A percentile compares a stretch with the other conserved stretches of the same genome.
phyloP scores from a whole-genome alignment of 768 basidiomycete genomes.

The Steccherinum ochraceum region DNA sequence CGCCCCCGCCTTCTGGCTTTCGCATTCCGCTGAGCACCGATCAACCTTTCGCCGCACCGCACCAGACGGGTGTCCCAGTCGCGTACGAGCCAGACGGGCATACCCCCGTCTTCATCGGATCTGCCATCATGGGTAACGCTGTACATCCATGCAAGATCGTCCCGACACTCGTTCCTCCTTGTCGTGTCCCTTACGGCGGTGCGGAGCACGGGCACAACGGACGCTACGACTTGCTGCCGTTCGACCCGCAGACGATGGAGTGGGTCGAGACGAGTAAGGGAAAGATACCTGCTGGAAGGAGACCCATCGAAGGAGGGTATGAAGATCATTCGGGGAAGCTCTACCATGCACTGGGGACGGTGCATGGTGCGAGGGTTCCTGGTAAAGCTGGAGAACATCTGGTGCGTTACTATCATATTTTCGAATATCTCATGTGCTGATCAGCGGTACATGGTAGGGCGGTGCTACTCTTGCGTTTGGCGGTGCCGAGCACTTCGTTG shows the following conservation, averaged over 20 bases:
- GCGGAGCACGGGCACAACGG: slow-evolving; percentile 54
- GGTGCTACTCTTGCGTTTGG: slow-evolving; percentile 37
- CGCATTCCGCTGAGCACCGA: slow-evolving; percentile 48
- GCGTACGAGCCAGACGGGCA: slow-evolving; percentile 50
- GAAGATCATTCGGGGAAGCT: slow-evolving; percentile 62
- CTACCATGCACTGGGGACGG: slow-evolving; percentile 56
- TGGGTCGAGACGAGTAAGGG: slow-evolving; percentile 62
- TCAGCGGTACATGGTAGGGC: slow-evolving; percentile 21
- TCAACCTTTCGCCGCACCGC: slow-evolving; percentile 34
- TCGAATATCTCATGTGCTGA: no score
- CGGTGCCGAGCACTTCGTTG: slow-evolving; percentile 30
- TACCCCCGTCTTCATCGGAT: slow-evolving; percentile 65
- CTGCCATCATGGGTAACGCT: slow-evolving; percentile 55
- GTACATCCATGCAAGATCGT: slow-evolving; percentile 85
- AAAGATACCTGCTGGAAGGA: slow-evolving; percentile 46
- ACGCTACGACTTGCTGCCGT: slow-evolving; percentile 71
- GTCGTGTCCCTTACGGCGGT: slow-evolving; percentile 59
- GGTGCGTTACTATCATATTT: slow-evolving; percentile 31
- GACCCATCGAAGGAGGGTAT: slow-evolving; percentile 68
- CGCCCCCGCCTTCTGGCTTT: slow-evolving; percentile 56
- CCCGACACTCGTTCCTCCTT: slow-evolving; percentile 45
- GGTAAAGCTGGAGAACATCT: slow-evolving; percentile 71
- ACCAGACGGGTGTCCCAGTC: slow-evolving; percentile 43
- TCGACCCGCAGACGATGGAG: slow-evolving; percentile 64
- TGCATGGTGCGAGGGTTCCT: slow-evolving; percentile 54